phyloP scores from a whole-genome alignment of 2,329 filamentous ascomycete genomes.

The Cladophialophora exuberans region DNA sequence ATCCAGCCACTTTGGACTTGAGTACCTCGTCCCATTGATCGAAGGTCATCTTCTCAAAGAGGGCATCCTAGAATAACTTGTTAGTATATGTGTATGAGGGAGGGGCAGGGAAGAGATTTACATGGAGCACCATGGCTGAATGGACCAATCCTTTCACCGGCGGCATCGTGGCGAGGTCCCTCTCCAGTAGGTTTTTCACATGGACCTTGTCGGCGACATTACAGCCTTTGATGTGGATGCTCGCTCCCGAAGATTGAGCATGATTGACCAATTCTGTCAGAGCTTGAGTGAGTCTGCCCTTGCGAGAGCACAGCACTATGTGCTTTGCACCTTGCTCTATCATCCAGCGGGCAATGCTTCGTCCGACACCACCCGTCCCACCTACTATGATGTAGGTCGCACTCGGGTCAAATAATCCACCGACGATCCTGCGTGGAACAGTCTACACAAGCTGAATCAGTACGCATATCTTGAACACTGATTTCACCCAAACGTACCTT shows the following conservation, averaged over 20 bases:
- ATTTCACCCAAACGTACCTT: too few species aligned
- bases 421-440: too few species aligned
- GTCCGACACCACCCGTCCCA: conserved; percentile 32
- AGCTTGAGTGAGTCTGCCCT: conserved; percentile 29
- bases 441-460: too few species aligned
- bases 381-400: conserved; percentile 2
- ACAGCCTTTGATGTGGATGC: too few species aligned
- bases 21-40: conserved; percentile 39
- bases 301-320: conserved; percentile 38
- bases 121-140: not conserved
- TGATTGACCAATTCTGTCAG: not conserved
- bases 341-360: conserved; percentile 34
- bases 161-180: too few species aligned
- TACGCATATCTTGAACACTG: too few species aligned
- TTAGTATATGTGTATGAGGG: too few species aligned
- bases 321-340: conserved; percentile 34
- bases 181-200: too few species aligned
- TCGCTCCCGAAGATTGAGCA: not conserved
- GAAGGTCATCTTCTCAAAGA: conserved; percentile 38
- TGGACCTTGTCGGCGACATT: too few species aligned
- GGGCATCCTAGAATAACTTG: conserved; percentile 22
- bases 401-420: too few species aligned
- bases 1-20: conserved; percentile 39
- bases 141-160: too few species aligned
- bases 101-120: not conserved